phyloP scores from a whole-genome alignment of 2,329 filamentous ascomycete genomes.

The Helotiales sp. region DNA sequence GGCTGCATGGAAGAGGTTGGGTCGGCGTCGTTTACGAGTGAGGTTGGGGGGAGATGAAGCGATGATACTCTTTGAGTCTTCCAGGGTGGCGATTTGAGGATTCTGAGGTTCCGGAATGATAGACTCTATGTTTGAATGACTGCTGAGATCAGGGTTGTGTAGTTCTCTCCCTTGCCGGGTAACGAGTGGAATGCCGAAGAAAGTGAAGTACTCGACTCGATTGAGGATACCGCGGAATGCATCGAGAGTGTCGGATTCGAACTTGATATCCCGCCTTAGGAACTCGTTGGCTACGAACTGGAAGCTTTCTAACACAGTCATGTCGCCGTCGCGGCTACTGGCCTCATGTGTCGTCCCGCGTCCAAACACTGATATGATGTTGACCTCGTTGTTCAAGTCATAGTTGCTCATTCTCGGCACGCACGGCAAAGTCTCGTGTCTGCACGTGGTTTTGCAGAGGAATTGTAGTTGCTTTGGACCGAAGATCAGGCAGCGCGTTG shows the following conservation, averaged over 20 bases:
- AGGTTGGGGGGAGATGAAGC: neutral
- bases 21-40: neutral
- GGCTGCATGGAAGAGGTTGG: neutral
- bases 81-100: neutral
- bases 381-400: neutral
- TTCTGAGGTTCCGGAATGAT: neutral
- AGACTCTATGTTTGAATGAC: too few relatives aligned
- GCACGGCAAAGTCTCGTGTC: neutral
- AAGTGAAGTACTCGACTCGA: neutral
- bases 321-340: neutral
- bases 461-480: neutral
- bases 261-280: neutral
- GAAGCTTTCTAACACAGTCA: neutral
- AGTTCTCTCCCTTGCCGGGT: neutral
- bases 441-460: neutral
- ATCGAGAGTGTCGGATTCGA: neutral
- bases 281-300: neutral
- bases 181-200: neutral
- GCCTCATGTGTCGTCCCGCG: neutral
- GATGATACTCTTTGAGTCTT: neutral
- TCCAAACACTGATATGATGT: neutral
- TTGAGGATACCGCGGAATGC: neutral
- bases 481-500: neutral
- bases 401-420: neutral
- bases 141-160: too few relatives aligned